Conservation (phyloP, 345 rosid genomes). For the Camelina hispida region DNA sequence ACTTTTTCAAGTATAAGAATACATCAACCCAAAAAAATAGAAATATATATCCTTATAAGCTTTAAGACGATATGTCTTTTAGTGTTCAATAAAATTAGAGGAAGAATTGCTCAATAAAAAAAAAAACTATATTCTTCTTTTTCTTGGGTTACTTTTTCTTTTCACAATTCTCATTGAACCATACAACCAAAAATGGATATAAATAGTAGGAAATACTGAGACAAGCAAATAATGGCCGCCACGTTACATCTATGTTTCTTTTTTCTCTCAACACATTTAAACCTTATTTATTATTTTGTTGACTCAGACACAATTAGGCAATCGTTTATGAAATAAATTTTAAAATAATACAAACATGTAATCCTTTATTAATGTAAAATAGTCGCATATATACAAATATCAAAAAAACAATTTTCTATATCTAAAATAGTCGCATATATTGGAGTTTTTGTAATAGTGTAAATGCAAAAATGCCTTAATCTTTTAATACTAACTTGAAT, state of each 20-base stretch:
- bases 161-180: not conserved
- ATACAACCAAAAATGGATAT: not conserved
- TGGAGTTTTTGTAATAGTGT: not conserved
- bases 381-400: not conserved
- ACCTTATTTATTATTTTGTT: not conserved
- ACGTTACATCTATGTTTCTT: constrained; percentile 25
- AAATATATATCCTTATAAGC: too few relatives aligned
- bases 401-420: too few relatives aligned
- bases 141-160: not conserved
- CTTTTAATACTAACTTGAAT: not conserved
- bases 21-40: too few relatives aligned
- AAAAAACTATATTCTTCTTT: too few relatives aligned
- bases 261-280: constrained; percentile 12
- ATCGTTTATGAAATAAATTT: not conserved
- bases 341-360: not conserved
- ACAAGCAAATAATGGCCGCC: constrained; percentile 33
- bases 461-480: not conserved
- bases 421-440: too few relatives aligned
- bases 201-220: not conserved
- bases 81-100: not conserved
- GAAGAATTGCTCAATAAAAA: not conserved
- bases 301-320: constrained; percentile 18
- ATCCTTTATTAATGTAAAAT: not conserved
- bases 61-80: too few relatives aligned
- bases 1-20: too few relatives aligned